Percentiles rank a stretch among this genome's conserved stretches.
These are phyloP conservation scores for Dioscorea cayenensis DNA, from an alignment of 116 monocot genomes.

Conservation along the genomic window DNA sequence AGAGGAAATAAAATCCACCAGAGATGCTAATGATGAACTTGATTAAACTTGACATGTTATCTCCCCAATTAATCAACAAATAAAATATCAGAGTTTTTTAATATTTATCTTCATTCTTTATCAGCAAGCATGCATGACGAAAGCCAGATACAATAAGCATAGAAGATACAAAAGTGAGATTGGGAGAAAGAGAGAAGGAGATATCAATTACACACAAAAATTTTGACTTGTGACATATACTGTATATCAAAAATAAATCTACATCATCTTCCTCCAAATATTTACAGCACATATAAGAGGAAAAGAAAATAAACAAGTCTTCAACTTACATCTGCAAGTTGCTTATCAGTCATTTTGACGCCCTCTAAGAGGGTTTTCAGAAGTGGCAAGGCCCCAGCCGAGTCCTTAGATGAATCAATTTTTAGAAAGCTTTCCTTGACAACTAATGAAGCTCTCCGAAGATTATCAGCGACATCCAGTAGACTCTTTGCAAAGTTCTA, in stretches of 20 bases:
- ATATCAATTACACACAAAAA: too few species aligned
- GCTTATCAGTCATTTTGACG: slow-evolving; percentile 95
- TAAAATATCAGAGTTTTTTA: neutral
- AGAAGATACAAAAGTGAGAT: too few species aligned
- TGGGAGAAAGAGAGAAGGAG: too few species aligned
- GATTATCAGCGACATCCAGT: slow-evolving; percentile 88
- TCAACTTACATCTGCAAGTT: slow-evolving; percentile 58
- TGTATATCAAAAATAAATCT: neutral
- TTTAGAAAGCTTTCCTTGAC: slow-evolving; percentile 83
- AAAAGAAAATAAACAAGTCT: neutral
- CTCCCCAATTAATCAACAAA: neutral
- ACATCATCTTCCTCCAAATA: neutral
- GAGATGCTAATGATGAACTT: too few species aligned
- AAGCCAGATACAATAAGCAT: too few species aligned
- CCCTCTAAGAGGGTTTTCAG: slow-evolving; percentile 76
- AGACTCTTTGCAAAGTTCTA: slow-evolving; percentile 81
- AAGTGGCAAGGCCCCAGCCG: slow-evolving; percentile 51
- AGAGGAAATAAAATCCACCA: too few species aligned
- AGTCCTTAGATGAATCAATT: slow-evolving; percentile 53
- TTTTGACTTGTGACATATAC: neutral
- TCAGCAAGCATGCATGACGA: too few species aligned
- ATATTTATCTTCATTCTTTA: too few species aligned
- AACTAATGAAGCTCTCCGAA: slow-evolving; percentile 74
- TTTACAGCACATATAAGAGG: neutral
- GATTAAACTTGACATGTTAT: too few species aligned